phyloP scores from a whole-genome alignment of 768 basidiomycete genomes.

The Plicaturopsis crispa region DNA sequence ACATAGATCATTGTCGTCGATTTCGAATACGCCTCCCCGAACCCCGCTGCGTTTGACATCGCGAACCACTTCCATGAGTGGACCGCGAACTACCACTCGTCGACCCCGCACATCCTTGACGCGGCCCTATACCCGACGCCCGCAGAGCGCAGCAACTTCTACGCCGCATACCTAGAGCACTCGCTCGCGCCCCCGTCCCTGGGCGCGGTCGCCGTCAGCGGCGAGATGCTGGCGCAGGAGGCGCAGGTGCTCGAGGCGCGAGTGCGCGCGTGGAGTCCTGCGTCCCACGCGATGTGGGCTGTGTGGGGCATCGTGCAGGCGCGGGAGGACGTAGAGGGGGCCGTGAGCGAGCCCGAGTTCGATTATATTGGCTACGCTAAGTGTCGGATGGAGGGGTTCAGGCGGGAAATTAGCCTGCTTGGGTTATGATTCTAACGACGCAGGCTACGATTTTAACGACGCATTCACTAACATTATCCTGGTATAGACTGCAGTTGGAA shows the following conservation, averaged over 20 bases:
- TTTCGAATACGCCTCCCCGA: constrained; percentile 94
- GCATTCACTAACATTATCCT: no score
- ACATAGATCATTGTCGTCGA: constrained; percentile 95
- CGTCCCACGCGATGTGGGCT: constrained; percentile 88
- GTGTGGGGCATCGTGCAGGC: constrained; percentile 95
- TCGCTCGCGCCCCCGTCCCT: constrained; percentile 17
- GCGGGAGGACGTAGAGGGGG: constrained; percentile 58
- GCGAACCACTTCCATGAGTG: constrained; percentile 98
- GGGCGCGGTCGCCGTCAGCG: constrained; percentile 15
- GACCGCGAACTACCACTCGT: constrained; percentile 83
- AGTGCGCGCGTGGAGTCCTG: constrained; percentile 83
- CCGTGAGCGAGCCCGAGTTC: constrained; percentile 65
- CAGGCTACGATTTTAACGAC: no score
- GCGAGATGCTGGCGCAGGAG: constrained; percentile 28
- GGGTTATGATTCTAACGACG: constrained; percentile 17
- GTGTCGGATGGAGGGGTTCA: constrained; percentile 59
- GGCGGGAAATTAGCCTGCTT: constrained; percentile 43
- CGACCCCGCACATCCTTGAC: constrained; percentile 61
- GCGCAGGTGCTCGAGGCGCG: constrained; percentile 64
- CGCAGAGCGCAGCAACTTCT: constrained; percentile 76
- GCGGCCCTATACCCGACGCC: constrained; percentile 61
- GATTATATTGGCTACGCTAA: constrained; percentile 83
- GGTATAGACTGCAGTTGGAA: no score
- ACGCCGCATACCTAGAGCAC: constrained; percentile 71
- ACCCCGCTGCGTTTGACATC: constrained; percentile 91